Conservation (phyloP, 2,329 filamentous ascomycete genomes). For the Domatiomyces catenatus region DNA sequence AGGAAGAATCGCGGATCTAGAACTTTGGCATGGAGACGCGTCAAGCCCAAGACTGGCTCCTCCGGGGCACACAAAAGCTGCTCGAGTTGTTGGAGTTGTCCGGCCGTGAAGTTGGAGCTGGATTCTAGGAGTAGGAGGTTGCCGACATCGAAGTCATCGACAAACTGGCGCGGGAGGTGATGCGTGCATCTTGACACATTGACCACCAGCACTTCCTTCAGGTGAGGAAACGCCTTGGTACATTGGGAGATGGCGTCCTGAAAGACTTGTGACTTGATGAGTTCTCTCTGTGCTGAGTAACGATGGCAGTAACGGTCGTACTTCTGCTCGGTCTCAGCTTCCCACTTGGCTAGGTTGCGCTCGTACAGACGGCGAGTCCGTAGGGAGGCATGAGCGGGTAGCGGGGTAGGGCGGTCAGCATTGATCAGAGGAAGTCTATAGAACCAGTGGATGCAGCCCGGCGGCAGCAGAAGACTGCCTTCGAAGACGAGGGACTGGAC, state of each 20-base stretch:
- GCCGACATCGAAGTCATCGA: constrained; percentile 10
- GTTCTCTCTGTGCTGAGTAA: constrained; percentile 11
- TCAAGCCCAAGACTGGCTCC: constrained; percentile 5
- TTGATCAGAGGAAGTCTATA: background rate
- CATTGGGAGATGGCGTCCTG: constrained; percentile 5
- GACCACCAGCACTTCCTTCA: constrained; percentile 12
- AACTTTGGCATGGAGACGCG: constrained; percentile 8
- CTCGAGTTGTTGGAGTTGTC: constrained; percentile 12
- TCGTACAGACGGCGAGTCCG: constrained; percentile 14
- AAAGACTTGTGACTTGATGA: constrained; percentile 7
- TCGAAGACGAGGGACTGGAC: constrained; percentile 15
- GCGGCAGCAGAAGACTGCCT: constrained; percentile 11
- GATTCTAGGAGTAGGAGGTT: constrained; percentile 12
- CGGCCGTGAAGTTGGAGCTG: constrained; percentile 10
- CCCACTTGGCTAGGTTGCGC: constrained; percentile 14
- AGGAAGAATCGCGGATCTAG: constrained; percentile 15
- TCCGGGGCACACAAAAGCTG: constrained; percentile 6
- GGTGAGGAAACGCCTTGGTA: constrained; percentile 8
- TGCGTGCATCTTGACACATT: constrained; percentile 14
- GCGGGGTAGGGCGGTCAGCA: constrained; percentile 7
- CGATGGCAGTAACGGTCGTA: constrained; percentile 10
- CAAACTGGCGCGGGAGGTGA: constrained; percentile 12
- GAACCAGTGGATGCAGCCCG: constrained; percentile 12
- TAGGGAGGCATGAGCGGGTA: constrained; percentile 3
- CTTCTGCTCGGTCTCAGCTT: constrained; percentile 8